Conservation (phyloP, 192 early-diverging fungal species). For the Linnemannia zychae region DNA sequence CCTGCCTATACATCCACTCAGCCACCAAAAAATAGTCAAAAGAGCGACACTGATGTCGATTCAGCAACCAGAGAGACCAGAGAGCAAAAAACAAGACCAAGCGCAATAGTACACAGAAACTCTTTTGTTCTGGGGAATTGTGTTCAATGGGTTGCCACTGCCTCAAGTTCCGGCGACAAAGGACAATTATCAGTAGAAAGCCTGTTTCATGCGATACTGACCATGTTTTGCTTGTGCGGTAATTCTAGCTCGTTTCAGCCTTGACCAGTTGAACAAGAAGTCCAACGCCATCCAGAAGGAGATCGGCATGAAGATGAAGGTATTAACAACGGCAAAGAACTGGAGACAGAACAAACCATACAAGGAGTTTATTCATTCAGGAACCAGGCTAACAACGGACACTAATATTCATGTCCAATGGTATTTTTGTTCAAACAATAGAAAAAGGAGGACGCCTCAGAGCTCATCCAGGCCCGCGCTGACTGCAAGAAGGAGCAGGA, state of each 20-base stretch:
- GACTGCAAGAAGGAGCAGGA: conserved; percentile 80
- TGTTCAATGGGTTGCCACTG: neutral
- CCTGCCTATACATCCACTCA: neutral
- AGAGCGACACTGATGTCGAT: neutral
- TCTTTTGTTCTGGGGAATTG: neutral
- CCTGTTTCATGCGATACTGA: neutral
- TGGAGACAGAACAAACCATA: conserved; percentile 13
- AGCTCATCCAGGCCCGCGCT: conserved; percentile 82
- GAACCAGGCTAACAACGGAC: neutral
- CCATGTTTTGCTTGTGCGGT: neutral
- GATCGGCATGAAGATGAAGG: conserved; percentile 91
- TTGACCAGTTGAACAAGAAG: conserved; percentile 91
- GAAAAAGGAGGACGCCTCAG: conserved; percentile 85
- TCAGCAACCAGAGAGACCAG: conserved; percentile 21
- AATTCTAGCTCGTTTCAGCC: conserved; percentile 79
- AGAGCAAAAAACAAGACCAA: neutral
- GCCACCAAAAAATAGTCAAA: neutral
- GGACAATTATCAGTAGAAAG: neutral
- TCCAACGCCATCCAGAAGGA: conserved; percentile 95
- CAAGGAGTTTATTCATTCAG: neutral
- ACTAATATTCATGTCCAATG: neutral
- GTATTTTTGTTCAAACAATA: conserved; percentile 15
- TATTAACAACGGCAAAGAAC: conserved; percentile 49
- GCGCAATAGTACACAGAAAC: neutral
- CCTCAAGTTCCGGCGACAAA: neutral